Conservation (phyloP, 768 basidiomycete species). For the Mrakia frigida region DNA sequence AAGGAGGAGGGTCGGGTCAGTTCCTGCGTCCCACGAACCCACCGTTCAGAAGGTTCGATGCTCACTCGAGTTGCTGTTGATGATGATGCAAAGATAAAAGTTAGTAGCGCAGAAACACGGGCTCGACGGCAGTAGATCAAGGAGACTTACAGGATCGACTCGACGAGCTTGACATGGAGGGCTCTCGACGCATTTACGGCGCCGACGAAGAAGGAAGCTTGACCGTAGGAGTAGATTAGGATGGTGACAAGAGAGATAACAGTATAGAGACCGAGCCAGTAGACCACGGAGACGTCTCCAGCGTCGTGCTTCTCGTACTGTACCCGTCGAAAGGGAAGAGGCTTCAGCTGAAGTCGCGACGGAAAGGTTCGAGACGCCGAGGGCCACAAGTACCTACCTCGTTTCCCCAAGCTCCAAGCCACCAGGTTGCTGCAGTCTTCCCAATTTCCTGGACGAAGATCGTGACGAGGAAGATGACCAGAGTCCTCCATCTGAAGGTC, state of each 20-base stretch:
- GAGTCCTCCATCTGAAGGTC: too few species aligned
- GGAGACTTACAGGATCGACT: too few species aligned
- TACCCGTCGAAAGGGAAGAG: too few species aligned
- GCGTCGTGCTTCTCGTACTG: too few species aligned
- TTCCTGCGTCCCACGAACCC: too few species aligned
- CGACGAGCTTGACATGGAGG: slow-evolving; percentile 10
- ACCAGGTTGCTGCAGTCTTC: slow-evolving; percentile 1
- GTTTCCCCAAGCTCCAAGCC: too few species aligned
- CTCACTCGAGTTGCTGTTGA: too few species aligned
- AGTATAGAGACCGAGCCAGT: slow-evolving; percentile 10
- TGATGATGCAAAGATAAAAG: too few species aligned
- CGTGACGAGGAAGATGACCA: slow-evolving; percentile 30
- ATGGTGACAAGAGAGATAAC: background rate
- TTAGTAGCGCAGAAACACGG: too few species aligned
- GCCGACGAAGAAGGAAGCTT: slow-evolving; percentile 12
- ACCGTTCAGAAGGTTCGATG: too few species aligned
- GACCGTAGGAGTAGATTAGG: background rate
- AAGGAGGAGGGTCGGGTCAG: slow-evolving; percentile 1
- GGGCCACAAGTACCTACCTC: too few species aligned
- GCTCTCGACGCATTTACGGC: slow-evolving; percentile 9
- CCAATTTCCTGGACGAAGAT: slow-evolving; percentile 39
- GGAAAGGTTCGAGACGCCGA: background rate
- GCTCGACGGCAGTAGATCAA: too few species aligned
- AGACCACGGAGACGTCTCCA: background rate
- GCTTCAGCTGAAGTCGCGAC: background rate